phyloP scores from a whole-genome alignment of 139 green algal genomes.

The Mesotaenium endlicherianum region DNA sequence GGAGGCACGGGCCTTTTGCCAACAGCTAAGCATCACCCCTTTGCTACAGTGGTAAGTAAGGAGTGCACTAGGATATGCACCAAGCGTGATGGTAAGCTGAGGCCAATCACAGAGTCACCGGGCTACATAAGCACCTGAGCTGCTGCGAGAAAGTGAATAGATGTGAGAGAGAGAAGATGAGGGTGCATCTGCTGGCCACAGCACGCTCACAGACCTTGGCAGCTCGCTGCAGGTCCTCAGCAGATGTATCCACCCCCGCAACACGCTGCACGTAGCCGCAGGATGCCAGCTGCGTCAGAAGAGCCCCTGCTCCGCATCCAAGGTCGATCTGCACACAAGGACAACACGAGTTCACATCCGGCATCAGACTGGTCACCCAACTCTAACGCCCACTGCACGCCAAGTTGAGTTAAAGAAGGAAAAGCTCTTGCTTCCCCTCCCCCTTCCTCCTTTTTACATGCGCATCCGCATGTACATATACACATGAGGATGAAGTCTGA shows the following conservation, averaged over 20 bases:
- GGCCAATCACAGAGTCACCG: no score
- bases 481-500: background rate
- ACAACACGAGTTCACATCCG: background rate
- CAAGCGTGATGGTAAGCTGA: no score
- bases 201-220: conserved; percentile 11
- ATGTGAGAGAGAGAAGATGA: no score
- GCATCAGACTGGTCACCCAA: background rate
- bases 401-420: background rate
- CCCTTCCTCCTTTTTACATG: background rate
- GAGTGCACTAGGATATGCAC: no score
- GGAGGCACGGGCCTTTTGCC: no score
- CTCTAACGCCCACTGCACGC: background rate
- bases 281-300: background rate
- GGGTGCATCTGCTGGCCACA: no score
- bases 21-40: no score
- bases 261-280: background rate
- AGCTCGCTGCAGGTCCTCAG: conserved; percentile 9
- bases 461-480: background rate
- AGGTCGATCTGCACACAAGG: conserved; percentile 7
- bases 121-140: no score
- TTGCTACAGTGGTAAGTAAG: no score
- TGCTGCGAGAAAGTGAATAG: no score
- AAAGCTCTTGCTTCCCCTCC: background rate
- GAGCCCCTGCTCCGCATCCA: conserved; percentile 21
- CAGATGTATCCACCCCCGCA: conserved; percentile 28